Conservation (phyloP, 768 basidiomycete species). For the Pulveroboletus sp. region DNA sequence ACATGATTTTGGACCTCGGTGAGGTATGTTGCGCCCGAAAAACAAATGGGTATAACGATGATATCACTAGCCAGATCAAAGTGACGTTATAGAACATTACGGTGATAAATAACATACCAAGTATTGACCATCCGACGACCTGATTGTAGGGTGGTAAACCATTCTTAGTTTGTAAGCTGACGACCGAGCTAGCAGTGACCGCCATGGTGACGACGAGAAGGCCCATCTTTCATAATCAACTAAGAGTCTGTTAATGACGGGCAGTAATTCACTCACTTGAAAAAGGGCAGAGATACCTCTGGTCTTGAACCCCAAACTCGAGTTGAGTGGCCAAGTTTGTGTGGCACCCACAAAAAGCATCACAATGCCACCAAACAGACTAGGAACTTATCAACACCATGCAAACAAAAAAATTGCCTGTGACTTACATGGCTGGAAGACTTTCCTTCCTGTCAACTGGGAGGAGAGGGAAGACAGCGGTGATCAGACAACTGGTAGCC, state of each 20-base stretch:
- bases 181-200: constrained; percentile 57
- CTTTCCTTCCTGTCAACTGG: constrained; percentile 71
- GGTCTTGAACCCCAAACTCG: neutral
- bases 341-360: constrained; percentile 39
- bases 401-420: neutral
- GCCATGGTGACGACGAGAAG: constrained; percentile 47
- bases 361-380: constrained; percentile 45
- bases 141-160: constrained; percentile 67
- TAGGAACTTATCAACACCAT: constrained; percentile 22
- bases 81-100: neutral
- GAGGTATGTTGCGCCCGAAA: constrained; percentile 34
- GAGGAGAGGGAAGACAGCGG: constrained; percentile 67
- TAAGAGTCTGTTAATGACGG: neutral
- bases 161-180: constrained; percentile 58
- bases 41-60: constrained; percentile 52
- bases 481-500: constrained; percentile 49
- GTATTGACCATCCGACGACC: constrained; percentile 57
- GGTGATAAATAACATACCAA: constrained; percentile 45
- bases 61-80: constrained; percentile 44
- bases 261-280: constrained; percentile 21
- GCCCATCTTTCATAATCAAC: constrained; percentile 32
- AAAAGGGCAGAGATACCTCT: constrained; percentile 9
- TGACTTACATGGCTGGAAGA: constrained; percentile 54
- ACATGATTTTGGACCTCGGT: constrained; percentile 50
- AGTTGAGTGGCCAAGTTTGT: constrained; percentile 10